A percentile compares a stretch with the other conserved stretches of the same genome.
Evolutionary conservation across 208 protist genomes (phyloP).

Genomic region (Leishmania gerbilli): DNA sequence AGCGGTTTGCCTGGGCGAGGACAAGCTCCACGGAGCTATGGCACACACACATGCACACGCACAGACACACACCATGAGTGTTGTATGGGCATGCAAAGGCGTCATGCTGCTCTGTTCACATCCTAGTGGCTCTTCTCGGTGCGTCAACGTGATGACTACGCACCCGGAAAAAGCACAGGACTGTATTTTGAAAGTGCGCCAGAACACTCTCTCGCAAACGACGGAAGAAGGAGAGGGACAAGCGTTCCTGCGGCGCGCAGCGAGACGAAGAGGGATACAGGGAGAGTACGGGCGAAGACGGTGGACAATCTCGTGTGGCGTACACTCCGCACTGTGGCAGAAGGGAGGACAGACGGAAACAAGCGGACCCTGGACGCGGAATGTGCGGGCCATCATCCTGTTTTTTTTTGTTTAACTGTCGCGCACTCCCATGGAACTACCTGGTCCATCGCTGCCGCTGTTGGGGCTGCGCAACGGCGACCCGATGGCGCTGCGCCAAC

Average conservation of each 20-base stretch:
- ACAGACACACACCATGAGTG: not conserved
- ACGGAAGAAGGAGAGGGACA: not conserved
- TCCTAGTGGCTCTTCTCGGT: not conserved
- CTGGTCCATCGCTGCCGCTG: not conserved
- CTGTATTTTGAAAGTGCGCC: not conserved
- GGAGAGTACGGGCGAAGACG: not conserved
- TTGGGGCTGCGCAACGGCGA: not conserved
- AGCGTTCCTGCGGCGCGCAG: not conserved
- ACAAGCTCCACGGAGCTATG: not conserved
- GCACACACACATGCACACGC: not conserved
- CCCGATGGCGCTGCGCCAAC: constrained; percentile 33
- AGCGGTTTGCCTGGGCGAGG: no score
- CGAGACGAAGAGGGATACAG: not conserved
- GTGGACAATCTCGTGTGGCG: not conserved
- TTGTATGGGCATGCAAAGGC: not conserved
- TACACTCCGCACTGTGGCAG: not conserved
- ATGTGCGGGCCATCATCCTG: not conserved
- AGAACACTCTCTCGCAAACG: not conserved
- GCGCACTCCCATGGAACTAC: not conserved
- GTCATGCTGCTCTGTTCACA: not conserved
- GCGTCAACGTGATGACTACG: not conserved
- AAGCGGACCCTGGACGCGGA: not conserved
- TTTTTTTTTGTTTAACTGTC: no score
- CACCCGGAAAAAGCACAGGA: not conserved
- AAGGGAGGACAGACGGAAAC: not conserved